Conservation (phyloP, 345 rosid species). For the Populus simonii region DNA sequence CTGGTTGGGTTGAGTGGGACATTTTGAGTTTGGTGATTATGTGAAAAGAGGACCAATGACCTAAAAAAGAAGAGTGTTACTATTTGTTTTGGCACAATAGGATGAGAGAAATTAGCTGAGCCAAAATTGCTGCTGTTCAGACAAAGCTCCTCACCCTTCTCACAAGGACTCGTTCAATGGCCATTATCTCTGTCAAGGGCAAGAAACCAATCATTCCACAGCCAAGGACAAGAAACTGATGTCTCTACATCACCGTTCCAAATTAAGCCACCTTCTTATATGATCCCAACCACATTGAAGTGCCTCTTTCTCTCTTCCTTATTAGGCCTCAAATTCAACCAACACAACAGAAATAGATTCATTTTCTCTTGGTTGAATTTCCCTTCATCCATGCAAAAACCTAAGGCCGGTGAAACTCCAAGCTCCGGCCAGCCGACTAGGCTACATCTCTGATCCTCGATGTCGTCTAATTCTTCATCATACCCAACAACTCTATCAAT, state of each 20-base stretch:
- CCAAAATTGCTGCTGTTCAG: conserved; percentile 3
- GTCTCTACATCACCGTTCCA: conserved; percentile 31
- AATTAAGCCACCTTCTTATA: conserved; percentile 21
- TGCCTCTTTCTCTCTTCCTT: conserved; percentile 19
- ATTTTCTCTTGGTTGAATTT: background rate
- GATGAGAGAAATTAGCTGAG: conserved; percentile 6
- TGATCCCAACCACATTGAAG: background rate
- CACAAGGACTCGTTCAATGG: conserved; percentile 50
- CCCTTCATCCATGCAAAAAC: conserved; percentile 32
- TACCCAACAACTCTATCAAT: conserved; percentile 2
- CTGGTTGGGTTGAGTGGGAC: background rate
- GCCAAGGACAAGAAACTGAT: conserved; percentile 29
- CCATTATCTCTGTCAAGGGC: conserved; percentile 23
- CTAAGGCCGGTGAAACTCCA: conserved; percentile 40
- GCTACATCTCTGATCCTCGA: conserved; percentile 14
- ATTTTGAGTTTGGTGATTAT: background rate
- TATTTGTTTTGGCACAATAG: background rate
- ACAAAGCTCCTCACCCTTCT: conserved; percentile 24
- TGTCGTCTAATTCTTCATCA: conserved; percentile 28
- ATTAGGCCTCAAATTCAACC: background rate
- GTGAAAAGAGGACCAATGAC: background rate
- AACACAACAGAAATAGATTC: background rate
- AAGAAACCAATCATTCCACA: conserved; percentile 24
- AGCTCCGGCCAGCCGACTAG: conserved; percentile 45
- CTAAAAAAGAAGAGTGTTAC: background rate